phyloP scores from a whole-genome alignment of 371 early-diverging fungal species.

The Syncephalastrum racemosum region DNA sequence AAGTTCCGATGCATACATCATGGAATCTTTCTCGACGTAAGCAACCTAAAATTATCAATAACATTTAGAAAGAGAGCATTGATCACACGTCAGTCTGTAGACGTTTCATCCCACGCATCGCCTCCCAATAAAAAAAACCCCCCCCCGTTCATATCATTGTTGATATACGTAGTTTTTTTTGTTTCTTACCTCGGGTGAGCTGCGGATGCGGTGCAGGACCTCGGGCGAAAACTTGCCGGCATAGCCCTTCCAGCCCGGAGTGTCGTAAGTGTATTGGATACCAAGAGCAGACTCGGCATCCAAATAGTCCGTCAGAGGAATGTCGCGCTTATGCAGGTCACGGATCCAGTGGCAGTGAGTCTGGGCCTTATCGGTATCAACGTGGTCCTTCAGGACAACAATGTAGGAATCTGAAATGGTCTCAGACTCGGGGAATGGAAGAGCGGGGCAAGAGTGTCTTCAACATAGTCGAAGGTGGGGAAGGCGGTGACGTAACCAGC shows the following conservation, averaged over 20 bases:
- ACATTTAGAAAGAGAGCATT: neutral
- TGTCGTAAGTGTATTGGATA: constrained; percentile 75
- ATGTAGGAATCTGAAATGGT: constrained; percentile 80
- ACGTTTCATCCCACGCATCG: neutral
- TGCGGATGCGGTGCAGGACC: constrained; percentile 68
- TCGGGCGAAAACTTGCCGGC: constrained; percentile 73
- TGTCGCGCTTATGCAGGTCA: constrained; percentile 14
- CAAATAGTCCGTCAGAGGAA: constrained; percentile 14
- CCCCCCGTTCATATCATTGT: neutral
- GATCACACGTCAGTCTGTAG: neutral
- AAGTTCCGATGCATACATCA: constrained; percentile 71
- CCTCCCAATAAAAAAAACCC: neutral
- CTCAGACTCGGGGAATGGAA: constrained; percentile 63
- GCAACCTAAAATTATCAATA: constrained; percentile 57
- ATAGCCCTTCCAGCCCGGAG: constrained; percentile 76
- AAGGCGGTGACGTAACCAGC: constrained; percentile 12
- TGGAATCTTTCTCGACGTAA: constrained; percentile 85
- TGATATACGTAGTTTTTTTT: neutral
- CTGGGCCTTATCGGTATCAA: constrained; percentile 22
- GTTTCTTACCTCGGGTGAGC: constrained; percentile 43
- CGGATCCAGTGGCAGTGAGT: constrained; percentile 36
- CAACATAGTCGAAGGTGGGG: constrained; percentile 12
- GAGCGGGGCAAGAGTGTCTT: constrained; percentile 57
- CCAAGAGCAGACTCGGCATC: constrained; percentile 38
- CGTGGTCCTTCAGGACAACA: constrained; percentile 76